Evolutionary conservation across 129 eudicot genomes (phyloP), one percentile per base, ranked within the genome.

Genomic region (Ambrosia trifida): DNA sequence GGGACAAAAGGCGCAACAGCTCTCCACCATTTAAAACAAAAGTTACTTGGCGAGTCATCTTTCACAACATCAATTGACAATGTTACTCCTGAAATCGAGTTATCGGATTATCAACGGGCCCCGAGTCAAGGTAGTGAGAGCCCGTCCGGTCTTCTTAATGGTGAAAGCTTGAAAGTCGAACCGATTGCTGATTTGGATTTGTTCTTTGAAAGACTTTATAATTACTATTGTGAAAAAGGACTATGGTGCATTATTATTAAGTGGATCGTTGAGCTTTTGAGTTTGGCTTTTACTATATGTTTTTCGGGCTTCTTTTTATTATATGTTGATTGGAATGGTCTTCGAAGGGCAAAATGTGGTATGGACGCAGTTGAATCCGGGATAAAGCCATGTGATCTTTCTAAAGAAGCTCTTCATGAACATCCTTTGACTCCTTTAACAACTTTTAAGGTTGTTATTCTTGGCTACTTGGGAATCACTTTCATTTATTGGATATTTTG

Each of bases 341-440:
- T 94, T 3, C 87, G 96, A 66, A 86, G 81, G 76, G 97, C 97
- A 14, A 87, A 94, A 75, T 94, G 99, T 83, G 99, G 98, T 38
- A 93, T 93, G 87, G 96, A 83, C 87, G 98, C 98, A 2, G 92
- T 93, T 28, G 95, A 93, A 82, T 89, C 90, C 19, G 96, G 97
- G 49, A 81, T 82, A 54, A 90, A 88, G 73, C 99, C 95, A 5
- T 94, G 99, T 66, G 96, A 94, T 83, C 79, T 94, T 68, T 83
- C 91, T 31, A 86, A 85, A 68, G 99, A 94, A 69, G 97, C 97
- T 67, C 84, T 94, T 72, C 88, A 87, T 84, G 52, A 84, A 62
- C 97, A 94, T 80, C 99, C 99, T 1, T 76, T 94, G 78, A 87
- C 86, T 10, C 99, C 99, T 8, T 74, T 94, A 59, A 85, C 99